Evolutionary conservation across 805 yeast species (phyloP), one percentile per base, ranked within the genome.

Genomic region (Kluyveromyces wickerhamii): DNA sequence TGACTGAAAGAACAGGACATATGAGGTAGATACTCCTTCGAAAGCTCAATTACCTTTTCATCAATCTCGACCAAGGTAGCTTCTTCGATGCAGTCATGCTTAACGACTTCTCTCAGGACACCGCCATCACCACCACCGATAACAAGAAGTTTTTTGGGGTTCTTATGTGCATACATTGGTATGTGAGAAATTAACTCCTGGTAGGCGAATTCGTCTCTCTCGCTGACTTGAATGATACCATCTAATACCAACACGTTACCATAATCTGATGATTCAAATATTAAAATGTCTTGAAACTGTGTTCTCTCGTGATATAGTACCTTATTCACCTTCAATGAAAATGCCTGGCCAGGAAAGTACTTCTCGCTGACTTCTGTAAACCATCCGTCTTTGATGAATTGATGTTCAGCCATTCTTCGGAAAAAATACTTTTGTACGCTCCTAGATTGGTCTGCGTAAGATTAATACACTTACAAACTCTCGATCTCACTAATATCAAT

Each of bases 91-190:
- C 69, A 64, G 5, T 69, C 65, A 51, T 82, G 89, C 60, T 87
- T 88, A 29, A 85, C 74, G 12, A 84, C 78, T 57, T 87, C 96
- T 49, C 96, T 71, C 23, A 88, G 63, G 14, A 87, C 95, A 41
- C 96, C 96, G 44, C 96, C 95, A 57, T 87, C 96, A 27, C 96
- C 96, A 17, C 96, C 96, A 18, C 96, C 96, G 48, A 87, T 83
- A 20, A 87, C 92, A 34, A 87, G 69, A 7, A 86, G 94, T 36
- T 69, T 71, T 47, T 72, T 72, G 2, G 96, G 96, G 27, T 66
- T 51, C 3, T 74, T 73, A 60, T 87, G 96, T 8, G 84, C 63
- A 72, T 78, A 76, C 38, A 88, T 51, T 4, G 96, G 88, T 19
- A 85, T 60, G 57, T 88, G 94, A 2, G 94, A 65, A 42, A 87